A percentile compares a stretch with the other conserved stretches of the same genome.
phyloP scores from a whole-genome alignment of 345 rosid species.

The Viola odorata region DNA sequence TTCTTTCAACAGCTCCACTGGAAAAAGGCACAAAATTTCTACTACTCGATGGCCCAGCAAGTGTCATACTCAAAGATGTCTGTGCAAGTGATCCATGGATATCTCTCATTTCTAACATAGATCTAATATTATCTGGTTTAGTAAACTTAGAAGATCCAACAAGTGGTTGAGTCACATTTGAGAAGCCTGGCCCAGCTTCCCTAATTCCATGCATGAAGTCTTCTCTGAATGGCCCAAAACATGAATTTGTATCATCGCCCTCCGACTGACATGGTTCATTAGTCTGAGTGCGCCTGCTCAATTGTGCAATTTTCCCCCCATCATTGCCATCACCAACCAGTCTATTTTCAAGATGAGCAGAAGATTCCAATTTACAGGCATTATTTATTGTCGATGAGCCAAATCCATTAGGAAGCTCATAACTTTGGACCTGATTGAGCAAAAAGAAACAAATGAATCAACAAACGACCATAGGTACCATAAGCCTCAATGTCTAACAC shows the following conservation, averaged over 20 bases:
- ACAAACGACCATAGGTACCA: background rate
- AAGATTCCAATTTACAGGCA: slow-evolving; percentile 26
- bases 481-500: background rate
- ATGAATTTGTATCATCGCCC: slow-evolving; percentile 31
- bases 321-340: slow-evolving; percentile 27
- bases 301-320: slow-evolving; percentile 41
- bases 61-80: slow-evolving; percentile 55
- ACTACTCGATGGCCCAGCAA: slow-evolving; percentile 41
- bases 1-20: slow-evolving; percentile 37
- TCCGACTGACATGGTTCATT: slow-evolving; percentile 42
- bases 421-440: slow-evolving; percentile 32
- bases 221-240: slow-evolving; percentile 38
- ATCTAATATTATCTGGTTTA: slow-evolving; percentile 31
- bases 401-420: slow-evolving; percentile 40
- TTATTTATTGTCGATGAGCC: slow-evolving; percentile 29
- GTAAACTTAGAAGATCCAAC: slow-evolving; percentile 21
- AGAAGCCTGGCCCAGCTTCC: slow-evolving; percentile 31
- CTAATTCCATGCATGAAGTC: slow-evolving; percentile 29
- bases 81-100: slow-evolving; percentile 47
- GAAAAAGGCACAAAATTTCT: slow-evolving; percentile 35
- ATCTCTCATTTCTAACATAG: slow-evolving; percentile 46
- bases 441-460: slow-evolving; percentile 12
- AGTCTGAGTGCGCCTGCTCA: slow-evolving; percentile 43
- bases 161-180: slow-evolving; percentile 24
- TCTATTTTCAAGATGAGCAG: slow-evolving; percentile 29